Base-by-base conservation (phyloP, 768 basidiomycete genomes). In the Tephrocybe sp. region DNA sequence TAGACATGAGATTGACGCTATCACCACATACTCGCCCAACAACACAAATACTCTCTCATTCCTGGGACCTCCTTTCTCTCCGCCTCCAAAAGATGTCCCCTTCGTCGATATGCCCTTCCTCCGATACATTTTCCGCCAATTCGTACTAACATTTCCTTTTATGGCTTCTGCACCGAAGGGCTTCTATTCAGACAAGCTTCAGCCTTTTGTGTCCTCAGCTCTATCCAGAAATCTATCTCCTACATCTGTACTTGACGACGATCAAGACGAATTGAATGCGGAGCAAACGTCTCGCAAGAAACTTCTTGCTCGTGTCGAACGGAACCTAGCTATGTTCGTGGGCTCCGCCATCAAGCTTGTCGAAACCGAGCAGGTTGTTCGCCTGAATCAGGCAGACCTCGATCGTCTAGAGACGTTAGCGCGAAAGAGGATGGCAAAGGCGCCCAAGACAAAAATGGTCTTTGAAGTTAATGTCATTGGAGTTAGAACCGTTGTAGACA, bases 141-240 rank as follows among this genome's bases (percentile, higher is more conserved):
- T 93, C 63, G 78, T 98, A 52, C 77, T 98, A 50, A 89, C 94
- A 0, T 98, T 99, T 64, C 97, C 97, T 12, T 97, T 99, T 74
- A 84, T 99, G 67, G 82, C 84, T 42, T 74, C 87, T 1, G 95
- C 94, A 0, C 94, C 93, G 0, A 82, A 87, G 60, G 82, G 90
- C 60, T 98, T 99, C 69, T 99, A 96, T 71, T 85, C 89, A 1
- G 83, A 85, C 52, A 98, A 99, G 68, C 80, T 99, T 3, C 96
- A 98, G 69, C 95, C 96, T 0, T 98, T 98, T 66, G 77, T 94
- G 48, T 83, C 85, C 32, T 89, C 87, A 30, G 77, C 92, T 54
- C 72, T 98, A 11, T 76, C 89, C 0, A 84, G 91, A 47, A 92
- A 93, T 60, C 74, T 97, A 41, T 78, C 84, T 6, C 72, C 82